phyloP scores from a whole-genome alignment of 2,329 filamentous ascomycete genomes.

The Curvularia verruculosa region DNA sequence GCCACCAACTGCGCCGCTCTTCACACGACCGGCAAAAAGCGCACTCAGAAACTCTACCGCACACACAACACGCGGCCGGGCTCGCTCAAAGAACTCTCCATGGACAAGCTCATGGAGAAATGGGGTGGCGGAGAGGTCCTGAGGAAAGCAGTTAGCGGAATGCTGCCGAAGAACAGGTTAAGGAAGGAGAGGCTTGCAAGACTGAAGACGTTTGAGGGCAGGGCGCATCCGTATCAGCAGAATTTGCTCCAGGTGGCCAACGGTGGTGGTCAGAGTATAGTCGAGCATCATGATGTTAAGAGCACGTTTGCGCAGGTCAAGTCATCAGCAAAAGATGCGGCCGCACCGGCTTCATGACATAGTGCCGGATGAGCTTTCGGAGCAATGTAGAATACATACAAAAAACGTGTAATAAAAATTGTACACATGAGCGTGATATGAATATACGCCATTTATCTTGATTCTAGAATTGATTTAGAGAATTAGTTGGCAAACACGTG shows the following conservation, averaged over 20 bases:
- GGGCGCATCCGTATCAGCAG: constrained; percentile 85
- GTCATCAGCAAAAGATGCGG: constrained; percentile 16
- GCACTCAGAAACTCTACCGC: constrained; percentile 94
- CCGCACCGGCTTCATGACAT: constrained; percentile 29
- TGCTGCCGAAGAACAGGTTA: constrained; percentile 96
- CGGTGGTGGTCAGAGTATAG: constrained; percentile 43
- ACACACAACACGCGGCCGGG: constrained; percentile 91
- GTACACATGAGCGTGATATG: neutral
- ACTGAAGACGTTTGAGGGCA: constrained; percentile 95
- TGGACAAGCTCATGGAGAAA: constrained; percentile 94
- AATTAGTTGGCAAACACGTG: neutral
- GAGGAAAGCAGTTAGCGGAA: constrained; percentile 89
- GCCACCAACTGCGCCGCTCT: constrained; percentile 87
- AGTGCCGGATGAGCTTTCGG: neutral
- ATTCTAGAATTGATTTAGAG: neutral
- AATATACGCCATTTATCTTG: neutral
- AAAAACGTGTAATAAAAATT: neutral
- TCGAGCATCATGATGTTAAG: constrained; percentile 48
- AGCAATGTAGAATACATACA: neutral
- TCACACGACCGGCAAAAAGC: constrained; percentile 89
- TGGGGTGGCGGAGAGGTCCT: constrained; percentile 91
- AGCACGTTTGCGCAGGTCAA: constrained; percentile 41
- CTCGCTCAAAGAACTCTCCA: constrained; percentile 82
- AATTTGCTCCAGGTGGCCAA: constrained; percentile 77
- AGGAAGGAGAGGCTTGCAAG: constrained; percentile 85